Conservation (phyloP, 352 stramenopile genomes). For the Globisporangium splendens region DNA sequence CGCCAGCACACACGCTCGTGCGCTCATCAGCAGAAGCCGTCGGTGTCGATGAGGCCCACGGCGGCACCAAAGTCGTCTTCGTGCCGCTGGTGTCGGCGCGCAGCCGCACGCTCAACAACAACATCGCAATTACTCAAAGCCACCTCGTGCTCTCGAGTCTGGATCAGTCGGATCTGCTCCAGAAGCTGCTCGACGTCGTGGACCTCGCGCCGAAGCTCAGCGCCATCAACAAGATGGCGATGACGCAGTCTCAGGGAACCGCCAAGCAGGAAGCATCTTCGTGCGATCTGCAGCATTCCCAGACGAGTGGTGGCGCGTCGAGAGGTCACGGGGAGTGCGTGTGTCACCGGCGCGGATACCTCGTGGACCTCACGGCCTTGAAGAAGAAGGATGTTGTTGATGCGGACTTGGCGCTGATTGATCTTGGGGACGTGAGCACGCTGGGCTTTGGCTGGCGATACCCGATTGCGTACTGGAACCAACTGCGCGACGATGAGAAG, state of each 20-base stretch:
- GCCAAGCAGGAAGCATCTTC: neutral
- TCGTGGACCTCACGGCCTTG: conserved; percentile 1
- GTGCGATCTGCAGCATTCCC: no score
- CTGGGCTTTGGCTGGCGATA: conserved; percentile 21
- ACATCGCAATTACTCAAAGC: conserved; percentile 15
- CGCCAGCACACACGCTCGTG: no score
- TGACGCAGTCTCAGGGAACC: neutral
- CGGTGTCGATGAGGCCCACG: no score
- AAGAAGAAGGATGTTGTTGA: neutral
- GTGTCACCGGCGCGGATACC: neutral
- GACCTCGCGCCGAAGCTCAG: conserved; percentile 9
- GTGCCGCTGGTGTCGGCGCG: conserved; percentile 1
- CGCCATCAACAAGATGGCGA: neutral
- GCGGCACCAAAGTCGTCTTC: no score
- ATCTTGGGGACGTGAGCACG: neutral
- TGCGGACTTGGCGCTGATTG: neutral
- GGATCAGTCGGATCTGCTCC: conserved; percentile 11
- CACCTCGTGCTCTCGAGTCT: conserved; percentile 13
- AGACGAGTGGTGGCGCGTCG: no score
- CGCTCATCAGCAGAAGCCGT: no score
- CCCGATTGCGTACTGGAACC: conserved; percentile 10
- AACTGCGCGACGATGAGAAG: neutral
- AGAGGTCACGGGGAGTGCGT: no score
- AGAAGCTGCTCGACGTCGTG: conserved; percentile 7
- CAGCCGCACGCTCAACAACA: conserved; percentile 10